Evolutionary conservation across 331 rosid genomes (phyloP).

Genomic region (Malus hybrid): DNA sequence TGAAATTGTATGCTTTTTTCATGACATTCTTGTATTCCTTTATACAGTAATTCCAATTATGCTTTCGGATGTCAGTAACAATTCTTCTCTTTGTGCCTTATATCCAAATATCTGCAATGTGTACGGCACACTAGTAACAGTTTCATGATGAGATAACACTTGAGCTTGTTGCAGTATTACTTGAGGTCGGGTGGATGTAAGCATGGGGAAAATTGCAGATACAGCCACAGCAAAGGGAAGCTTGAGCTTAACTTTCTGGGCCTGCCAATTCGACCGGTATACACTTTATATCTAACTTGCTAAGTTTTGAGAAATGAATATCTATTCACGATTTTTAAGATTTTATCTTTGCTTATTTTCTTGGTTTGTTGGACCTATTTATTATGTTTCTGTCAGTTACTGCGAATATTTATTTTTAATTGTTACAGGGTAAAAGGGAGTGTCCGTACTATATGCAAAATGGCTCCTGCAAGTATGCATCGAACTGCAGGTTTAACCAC

Average conservation of each 20-base stretch:
- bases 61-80: neutral
- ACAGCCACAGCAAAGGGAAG: slow-evolving; percentile 57
- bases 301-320: neutral
- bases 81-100: neutral
- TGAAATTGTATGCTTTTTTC: neutral
- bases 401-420: slow-evolving; percentile 6
- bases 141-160: slow-evolving; percentile 5
- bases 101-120: neutral
- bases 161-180: slow-evolving; percentile 61
- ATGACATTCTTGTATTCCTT: neutral
- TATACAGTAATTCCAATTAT: neutral
- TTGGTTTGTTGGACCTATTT: neutral
- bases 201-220: slow-evolving; percentile 79
- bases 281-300: neutral
- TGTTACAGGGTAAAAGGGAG: slow-evolving; percentile 69
- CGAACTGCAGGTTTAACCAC: slow-evolving; percentile 88
- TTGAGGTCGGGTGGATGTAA: slow-evolving; percentile 81
- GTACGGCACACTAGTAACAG: slow-evolving; percentile 14
- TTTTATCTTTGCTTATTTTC: neutral
- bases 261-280: slow-evolving; percentile 83
- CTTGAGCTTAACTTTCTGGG: slow-evolving; percentile 78
- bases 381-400: neutral
- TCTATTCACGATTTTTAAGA: neutral
- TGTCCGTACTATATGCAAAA: slow-evolving; percentile 88
- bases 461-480: slow-evolving; percentile 89